Evolutionary conservation across 208 protist genomes (phyloP).

Genomic region (Acanthamoeba rhysodes): DNA sequence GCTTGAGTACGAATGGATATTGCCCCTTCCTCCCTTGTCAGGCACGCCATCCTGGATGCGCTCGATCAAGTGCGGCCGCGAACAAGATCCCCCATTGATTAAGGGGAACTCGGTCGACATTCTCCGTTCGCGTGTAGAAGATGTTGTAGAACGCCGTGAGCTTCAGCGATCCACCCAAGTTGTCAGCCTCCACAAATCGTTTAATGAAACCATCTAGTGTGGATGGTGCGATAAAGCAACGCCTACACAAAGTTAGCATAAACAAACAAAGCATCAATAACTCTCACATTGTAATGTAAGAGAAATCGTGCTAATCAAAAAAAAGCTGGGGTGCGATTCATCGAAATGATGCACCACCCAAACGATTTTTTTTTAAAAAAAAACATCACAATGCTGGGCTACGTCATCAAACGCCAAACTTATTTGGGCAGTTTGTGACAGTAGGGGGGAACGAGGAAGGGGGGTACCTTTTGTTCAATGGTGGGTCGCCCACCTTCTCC

Average conservation of each 20-base stretch:
- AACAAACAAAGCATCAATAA: neutral
- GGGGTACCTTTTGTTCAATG: neutral
- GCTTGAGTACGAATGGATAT: neutral
- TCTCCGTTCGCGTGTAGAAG: neutral
- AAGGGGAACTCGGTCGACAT: neutral
- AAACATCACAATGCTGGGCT: no score
- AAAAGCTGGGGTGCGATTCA: neutral
- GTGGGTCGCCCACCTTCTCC: neutral
- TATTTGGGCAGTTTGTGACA: neutral
- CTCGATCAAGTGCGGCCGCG: neutral
- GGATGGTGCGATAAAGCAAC: neutral
- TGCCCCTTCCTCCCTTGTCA: neutral
- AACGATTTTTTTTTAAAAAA: no score
- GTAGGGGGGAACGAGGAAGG: neutral
- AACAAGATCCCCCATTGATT: conserved; percentile 7
- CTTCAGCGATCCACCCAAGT: neutral
- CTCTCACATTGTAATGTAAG: neutral
- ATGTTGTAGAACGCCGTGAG: neutral
- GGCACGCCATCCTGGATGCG: neutral
- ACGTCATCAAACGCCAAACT: neutral
- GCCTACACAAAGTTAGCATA: conserved; percentile 5
- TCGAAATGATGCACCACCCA: neutral
- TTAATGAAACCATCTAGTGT: neutral
- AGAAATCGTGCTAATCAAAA: neutral
- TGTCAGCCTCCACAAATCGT: neutral